Evolutionary conservation across 768 basidiomycete genomes (phyloP).

Genomic region (Fomitopsis pulvina): DNA sequence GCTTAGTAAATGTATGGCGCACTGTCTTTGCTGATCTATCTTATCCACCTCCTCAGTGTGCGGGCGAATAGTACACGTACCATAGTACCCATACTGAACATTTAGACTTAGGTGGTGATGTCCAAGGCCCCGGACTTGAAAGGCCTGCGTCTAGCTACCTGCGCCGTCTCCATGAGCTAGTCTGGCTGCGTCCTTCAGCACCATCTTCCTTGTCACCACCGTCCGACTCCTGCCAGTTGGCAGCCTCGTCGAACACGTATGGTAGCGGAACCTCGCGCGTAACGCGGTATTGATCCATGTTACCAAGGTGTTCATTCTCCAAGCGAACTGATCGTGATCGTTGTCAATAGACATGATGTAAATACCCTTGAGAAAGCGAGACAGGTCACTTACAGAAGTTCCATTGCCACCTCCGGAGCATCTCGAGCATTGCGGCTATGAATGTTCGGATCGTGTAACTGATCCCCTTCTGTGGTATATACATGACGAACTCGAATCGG

Average conservation of each 20-base stretch:
- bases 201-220: conserved; percentile 41
- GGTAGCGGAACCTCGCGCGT: conserved; percentile 83
- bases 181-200: conserved; percentile 20
- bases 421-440: conserved; percentile 64
- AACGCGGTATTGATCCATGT: conserved; percentile 87
- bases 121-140: no score
- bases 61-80: no score
- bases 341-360: not conserved
- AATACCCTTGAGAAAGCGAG: not conserved
- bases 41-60: no score
- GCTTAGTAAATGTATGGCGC: no score
- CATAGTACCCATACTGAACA: no score
- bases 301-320: conserved; percentile 90
- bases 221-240: conserved; percentile 35
- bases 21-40: no score
- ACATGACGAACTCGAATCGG: conserved; percentile 80
- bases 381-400: conserved; percentile 68
- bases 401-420: conserved; percentile 82
- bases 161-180: conserved; percentile 12
- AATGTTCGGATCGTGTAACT: conserved; percentile 54
- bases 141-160: not conserved
- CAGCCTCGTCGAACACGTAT: conserved; percentile 48
- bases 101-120: no score
- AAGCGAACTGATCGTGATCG: conserved; percentile 49
- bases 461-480: conserved; percentile 50